Base-by-base conservation (phyloP, 495 filamentous ascomycete genomes). In the Annulohypoxylon bovei region DNA sequence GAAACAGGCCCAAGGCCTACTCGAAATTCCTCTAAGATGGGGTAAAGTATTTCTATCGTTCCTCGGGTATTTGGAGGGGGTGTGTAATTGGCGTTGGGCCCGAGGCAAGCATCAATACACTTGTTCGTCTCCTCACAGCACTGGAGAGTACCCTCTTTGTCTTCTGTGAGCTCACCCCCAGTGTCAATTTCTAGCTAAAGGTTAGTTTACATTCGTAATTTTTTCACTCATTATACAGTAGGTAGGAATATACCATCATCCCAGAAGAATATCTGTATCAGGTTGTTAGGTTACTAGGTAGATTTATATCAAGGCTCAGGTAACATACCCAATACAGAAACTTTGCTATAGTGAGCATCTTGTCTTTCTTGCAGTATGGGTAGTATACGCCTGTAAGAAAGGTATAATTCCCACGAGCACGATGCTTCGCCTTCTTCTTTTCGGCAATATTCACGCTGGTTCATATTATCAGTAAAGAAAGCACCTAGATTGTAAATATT, bases 241-340 rank as follows among this genome's bases (percentile, higher is more conserved):
- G n/a, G n/a, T n/a, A n/a, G n/a, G n/a, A n/a, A 18, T 20, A 61
- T 61, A 76, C 74, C 74, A 30, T 76, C 74, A 42, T 76, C 74
- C 57, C 60, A 76, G 37, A 76, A 72, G 62, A 76, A 76, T 58
- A 76, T 70, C 71, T 74, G 16, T 8, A 33, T n/a, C 6, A 12
- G 14, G 39, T 27, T 53, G 58, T 56, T 54, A 50, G 56, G 14
- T 32, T 20, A 12, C 30, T 18, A 1, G n/a, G n/a, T n/a, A 11
- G 1, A 52, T 7, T 50, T 4, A 14, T 42, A 9, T 23, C 1
- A 18, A 37, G 9, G 9, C 1, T 20, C 8, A 40, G 33, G 16
- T 7, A 16, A 59, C 71, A 30, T 68, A 74, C 71, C 74, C 74
- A 76, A 20, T 74, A 76, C 12, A 74, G 54, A 35, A 70, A 76